Percentiles rank a stretch among this genome's conserved stretches.
Conservation (phyloP, 108 stramenopile genomes). For the Fragilaria crotonensis region DNA sequence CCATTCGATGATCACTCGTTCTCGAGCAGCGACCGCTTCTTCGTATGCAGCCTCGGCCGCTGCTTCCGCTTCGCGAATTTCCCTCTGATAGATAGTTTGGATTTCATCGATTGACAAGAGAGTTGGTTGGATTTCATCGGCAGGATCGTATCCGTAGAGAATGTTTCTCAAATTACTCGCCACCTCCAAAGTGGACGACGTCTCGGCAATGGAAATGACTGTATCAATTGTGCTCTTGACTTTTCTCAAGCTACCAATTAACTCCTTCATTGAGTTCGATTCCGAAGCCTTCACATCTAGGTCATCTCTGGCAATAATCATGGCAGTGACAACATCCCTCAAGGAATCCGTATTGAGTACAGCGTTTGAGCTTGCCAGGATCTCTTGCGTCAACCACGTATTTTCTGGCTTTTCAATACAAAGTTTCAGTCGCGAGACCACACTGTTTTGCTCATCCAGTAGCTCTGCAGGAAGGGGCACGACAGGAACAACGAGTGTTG, state of each 20-base stretch:
- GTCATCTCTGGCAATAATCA: constrained; percentile 45
- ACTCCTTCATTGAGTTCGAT: not conserved
- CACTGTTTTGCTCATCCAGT: constrained; percentile 31
- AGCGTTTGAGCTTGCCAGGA: constrained; percentile 3
- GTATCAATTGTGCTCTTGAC: constrained; percentile 4
- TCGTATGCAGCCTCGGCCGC: not conserved
- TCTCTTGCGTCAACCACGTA: constrained; percentile 46
- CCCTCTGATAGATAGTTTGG: not conserved
- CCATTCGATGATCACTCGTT: not conserved
- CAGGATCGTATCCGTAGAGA: constrained; percentile 1
- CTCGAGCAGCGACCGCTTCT: not conserved
- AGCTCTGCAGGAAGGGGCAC: constrained; percentile 13
- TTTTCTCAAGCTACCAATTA: not conserved
- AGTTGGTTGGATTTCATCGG: not conserved
- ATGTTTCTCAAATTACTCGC: not conserved
- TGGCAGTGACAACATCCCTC: constrained; percentile 40
- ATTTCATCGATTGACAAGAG: not conserved
- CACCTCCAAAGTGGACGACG: not conserved
- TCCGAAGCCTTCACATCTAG: constrained; percentile 12
- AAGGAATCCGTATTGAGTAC: constrained; percentile 21
- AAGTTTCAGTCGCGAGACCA: constrained; percentile 29
- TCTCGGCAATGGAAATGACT: not conserved
- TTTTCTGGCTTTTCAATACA: constrained; percentile 47
- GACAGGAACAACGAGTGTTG: not conserved
- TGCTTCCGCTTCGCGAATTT: not conserved